A percentile compares a stretch with the other conserved stretches of the same genome.
Evolutionary conservation across 805 yeast species (phyloP).

Genomic region (Pichia eremophila): DNA sequence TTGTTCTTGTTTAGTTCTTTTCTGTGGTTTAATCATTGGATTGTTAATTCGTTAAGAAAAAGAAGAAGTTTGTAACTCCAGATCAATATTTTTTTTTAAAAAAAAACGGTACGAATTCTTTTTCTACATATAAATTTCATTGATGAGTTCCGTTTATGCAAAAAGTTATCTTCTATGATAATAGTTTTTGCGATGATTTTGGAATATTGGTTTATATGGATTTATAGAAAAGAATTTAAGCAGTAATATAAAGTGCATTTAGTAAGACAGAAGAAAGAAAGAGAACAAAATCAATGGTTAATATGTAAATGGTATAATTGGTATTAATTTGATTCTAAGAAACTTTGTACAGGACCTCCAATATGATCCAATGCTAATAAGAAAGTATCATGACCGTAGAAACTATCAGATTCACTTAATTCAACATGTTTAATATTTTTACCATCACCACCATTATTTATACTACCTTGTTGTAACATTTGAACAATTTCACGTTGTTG

Average conservation of each 20-base stretch:
- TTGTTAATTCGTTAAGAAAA: too few relatives aligned
- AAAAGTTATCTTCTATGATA: too few relatives aligned
- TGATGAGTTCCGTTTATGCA: too few relatives aligned
- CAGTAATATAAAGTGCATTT: neutral
- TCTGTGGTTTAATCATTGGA: neutral
- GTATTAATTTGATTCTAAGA: slow-evolving; percentile 29
- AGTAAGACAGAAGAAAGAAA: neutral
- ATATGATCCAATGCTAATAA: slow-evolving; percentile 68
- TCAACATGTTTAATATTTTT: slow-evolving; percentile 54
- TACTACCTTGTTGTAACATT: slow-evolving; percentile 35
- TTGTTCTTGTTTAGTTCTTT: neutral
- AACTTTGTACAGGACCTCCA: slow-evolving; percentile 64
- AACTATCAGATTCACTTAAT: slow-evolving; percentile 64
- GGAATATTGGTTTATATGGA: neutral
- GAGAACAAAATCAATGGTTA: too few relatives aligned
- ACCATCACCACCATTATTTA: slow-evolving; percentile 28
- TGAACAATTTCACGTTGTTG: slow-evolving; percentile 79
- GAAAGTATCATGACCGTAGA: slow-evolving; percentile 90
- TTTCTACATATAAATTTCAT: too few relatives aligned
- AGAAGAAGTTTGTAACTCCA: too few relatives aligned
- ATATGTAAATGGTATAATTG: too few relatives aligned
- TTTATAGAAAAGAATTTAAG: neutral
- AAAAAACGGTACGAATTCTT: too few relatives aligned
- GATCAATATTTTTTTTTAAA: too few relatives aligned
- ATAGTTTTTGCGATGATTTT: neutral